Evolutionary conservation across 208 protist genomes (phyloP), one percentile per base, ranked within the genome.

Genomic region (Leishmania gerbilli): DNA sequence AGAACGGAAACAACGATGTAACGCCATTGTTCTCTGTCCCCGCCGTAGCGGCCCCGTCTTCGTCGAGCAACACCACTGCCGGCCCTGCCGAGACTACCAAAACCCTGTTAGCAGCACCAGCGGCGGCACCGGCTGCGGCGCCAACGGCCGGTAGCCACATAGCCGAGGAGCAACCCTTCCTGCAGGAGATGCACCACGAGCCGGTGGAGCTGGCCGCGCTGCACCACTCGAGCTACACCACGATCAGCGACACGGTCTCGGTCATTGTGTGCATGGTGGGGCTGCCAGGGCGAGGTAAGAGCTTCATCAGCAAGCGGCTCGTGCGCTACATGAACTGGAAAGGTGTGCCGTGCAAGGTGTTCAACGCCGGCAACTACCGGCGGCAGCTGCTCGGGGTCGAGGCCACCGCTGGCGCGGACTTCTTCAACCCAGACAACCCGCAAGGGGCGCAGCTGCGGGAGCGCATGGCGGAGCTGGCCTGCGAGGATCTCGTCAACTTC

Each of bases 251-350:
- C 83, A 93, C 88, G 9, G 88, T 93, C 47, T 89, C 92, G 1
- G 84, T 98, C 42, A 91, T 98, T 55, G 95, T 98, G 21, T 95
- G 91, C 76, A 96, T 98, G 94, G 90, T 95, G 6, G 96, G 96
- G 31, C 85, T 98, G 4, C 96, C 96, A 0, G 96, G 92, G 3
- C 89, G 96, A 8, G 96, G 96, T 0, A 98, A 98, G 84, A 96
- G 91, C 40, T 98, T 96, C 82, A 97, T 97, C 80, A 86, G 89
- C 71, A 85, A 88, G 76, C 90, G 93, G 13, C 79, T 98, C 11
- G 84, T 93, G 80, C 92, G 96, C 31, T 98, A 98, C 88, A 89
- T 98, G 75, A 96, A 96, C 79, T 98, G 96, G 96, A 96, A 97
- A 71, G 96, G 96, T 74, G 90, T 98, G 17, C 89, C 93, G 5